Evolutionary conservation across 139 green algal species (phyloP), one percentile per base, ranked within the genome.

Genomic region (Chlorella sp.): DNA sequence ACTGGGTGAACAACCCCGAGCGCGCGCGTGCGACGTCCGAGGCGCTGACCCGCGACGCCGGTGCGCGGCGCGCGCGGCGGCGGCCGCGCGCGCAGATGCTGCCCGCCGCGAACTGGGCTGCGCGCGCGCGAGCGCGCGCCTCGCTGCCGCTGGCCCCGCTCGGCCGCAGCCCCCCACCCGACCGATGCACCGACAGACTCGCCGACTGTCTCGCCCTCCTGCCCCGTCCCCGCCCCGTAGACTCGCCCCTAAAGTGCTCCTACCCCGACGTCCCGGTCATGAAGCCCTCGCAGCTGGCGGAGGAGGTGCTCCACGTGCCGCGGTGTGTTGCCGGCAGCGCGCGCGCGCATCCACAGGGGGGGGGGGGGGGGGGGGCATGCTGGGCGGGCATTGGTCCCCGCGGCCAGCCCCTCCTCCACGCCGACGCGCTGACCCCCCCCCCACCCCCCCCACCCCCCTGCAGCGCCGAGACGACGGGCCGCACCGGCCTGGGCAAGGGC

Each of bases 1-100:
- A 31, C 67, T 73, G 85, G 85, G 76, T 84, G 0, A 84, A 82
- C 43, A 67, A 83, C 15, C 85, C 85, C 0, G 68, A 83, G 70
- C 76, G 76, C 64, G 74, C 79, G 8, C 51, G 43, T 29, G 71
- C 25, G 15, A 63, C 75, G 1, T 71, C 66, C 11, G 82, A 87
- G 79, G 43, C 46, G 42, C 64, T 87, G 67, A 87, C 82, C 3
- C 69, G 82, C 2, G 71, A 87, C 40, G 81, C 77, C 5, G 65
- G 65, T 72, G 65, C 17, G 65, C 23, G 3, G n/a, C n/a, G n/a
- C n/a, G n/a, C n/a, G n/a, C n/a, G n/a, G n/a, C n/a, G n/a, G n/a
- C n/a, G n/a, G n/a, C n/a, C n/a, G n/a, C n/a, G n/a, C n/a, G n/a
- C n/a, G n/a, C n/a, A n/a, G n/a, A n/a, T n/a, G n/a, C n/a, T n/a